Evolutionary conservation across 169 alveolate species (phyloP), one percentile per base, ranked within the genome.

Genomic region (Theileria parva): DNA sequence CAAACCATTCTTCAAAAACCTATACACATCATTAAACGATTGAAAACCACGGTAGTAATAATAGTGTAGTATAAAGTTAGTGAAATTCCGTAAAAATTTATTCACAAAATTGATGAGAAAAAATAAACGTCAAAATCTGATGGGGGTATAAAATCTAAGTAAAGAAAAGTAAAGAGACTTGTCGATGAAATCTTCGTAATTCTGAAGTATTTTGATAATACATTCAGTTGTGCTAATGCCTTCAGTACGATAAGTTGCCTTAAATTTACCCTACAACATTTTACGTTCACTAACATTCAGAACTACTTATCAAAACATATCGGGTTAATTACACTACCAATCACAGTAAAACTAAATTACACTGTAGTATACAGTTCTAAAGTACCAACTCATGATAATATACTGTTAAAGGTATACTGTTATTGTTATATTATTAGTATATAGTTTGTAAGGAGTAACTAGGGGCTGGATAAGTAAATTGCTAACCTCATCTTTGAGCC

Each of bases 141-240:
- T 44, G 53, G 53, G 61, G 23, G 61, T 4, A 13, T 23, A 11
- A 23, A 60, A 32, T 48, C 23, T n/a, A 17, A 11, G 63, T 19
- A 6, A 39, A 25, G 8, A 74, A 17, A 60, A 60, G 51, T 78
- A 15, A 32, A 32, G 37, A 32, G 23, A 83, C 89, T 61, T 70
- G 71, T 93, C 96, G 5, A 97, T 92, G 83, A 97, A 97, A 69
- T 95, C 97, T 75, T 97, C 99, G 81, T 97, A 97, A 79, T 97
- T 97, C 78, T 94, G 97, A 34, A 97, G 91, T 48, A 97, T 96
- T 64, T 99, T 87, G 37, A 95, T 95, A 37, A 97, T 94, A 53
- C 97, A 65, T 75, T 97, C 99, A 23, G 99, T 95, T 48, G 99
- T 97, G n/a, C 99, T 96, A 12, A 97, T 96, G 0, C 99, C 99